Evolutionary conservation across 2,329 filamentous ascomycete genomes (phyloP), one percentile per base, ranked within the genome.

Genomic region (Calonectria honghensis): DNA sequence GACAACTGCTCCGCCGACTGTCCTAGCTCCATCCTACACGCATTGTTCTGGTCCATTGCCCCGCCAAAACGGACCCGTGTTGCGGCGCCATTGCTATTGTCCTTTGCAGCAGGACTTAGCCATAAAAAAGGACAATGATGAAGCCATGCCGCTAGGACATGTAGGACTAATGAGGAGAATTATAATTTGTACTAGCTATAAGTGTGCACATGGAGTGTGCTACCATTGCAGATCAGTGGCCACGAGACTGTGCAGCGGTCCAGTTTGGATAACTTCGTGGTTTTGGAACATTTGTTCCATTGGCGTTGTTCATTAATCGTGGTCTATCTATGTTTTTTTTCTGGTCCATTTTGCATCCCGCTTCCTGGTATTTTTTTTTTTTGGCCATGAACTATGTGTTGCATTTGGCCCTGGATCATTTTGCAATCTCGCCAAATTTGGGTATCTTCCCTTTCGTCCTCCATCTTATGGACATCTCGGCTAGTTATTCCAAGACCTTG

Each of bases 11-110:
- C 66, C 76, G 75, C 57, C 24, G 77, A 79, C 73, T 77, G 63
- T 72, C 39, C 61, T 27, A 72, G 61, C 50, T 54, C 24, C 20
- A 35, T 52, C 64, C 41, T 67, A 20, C 32, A 39, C 68, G 32
- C 35, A 72, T 68, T 66, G 71, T 63, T 66, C 48, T 73, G 70
- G 59, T 16, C 32, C 32, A 39, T 65, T 79, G 79, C 79, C 79
- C 79, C 79, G 79, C 79, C 79, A 79, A 77, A 52, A 45, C n/a
- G 24, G 31, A 31, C 18, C 32, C 32, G 31, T 45, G 48, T 67
- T 41, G 20, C 41, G 20, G 35, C 67, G 51, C 67, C 59, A 48
- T 63, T 29, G 32, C 69, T 16, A 75, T 75, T 75, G 73, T 75
- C 52, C 66, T 32, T 35, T 57, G 41, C 39, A 37, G 52, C 6